Evolutionary conservation across 176 grass and related monocot genomes (phyloP), one percentile per base, ranked within the genome.

Genomic region (Ensete glaucum): DNA sequence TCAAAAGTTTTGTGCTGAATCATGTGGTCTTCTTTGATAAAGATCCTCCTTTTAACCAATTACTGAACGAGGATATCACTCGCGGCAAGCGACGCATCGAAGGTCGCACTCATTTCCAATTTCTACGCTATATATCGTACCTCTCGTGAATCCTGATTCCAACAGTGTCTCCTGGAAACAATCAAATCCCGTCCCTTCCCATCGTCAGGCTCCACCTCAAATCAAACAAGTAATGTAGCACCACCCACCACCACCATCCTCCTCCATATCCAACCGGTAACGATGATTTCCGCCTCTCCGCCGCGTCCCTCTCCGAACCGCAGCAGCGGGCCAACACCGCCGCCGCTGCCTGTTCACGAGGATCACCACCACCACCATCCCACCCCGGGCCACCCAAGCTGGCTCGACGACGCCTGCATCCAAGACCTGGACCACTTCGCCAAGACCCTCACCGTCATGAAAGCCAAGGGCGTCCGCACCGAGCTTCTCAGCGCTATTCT

Each of bases 361-460:
- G 4, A 6, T 43, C 34, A 43, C 34, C 34, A 50, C 1, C 13
- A 69, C 25, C 14, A 16, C 15, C 66, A 9, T 49, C 66, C 29
- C 12, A 21, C 26, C 15, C 16, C 66, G 66, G 67, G 17, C 15
- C 52, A 56, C 52, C 72, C 24, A 12, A 26, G 52, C 17, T 78
- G 77, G 9, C 62, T 78, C 9, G 87, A 87, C 43, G 95, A 98
- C 34, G 81, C 85, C 29, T 84, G 82, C 78, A 58, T 91, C 65
- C 67, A 89, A 72, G 95, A 98, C 72, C 81, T 93, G 54, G 95
- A 98, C 50, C 85, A 27, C 76, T 93, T 98, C 55, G 82, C 88
- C 54, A 87, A 82, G 77, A 89, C 95, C 50, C 81, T 98, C 73
- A 83, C 88, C 0, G 88, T 85, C 54, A 81, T 91, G 12, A 93